Conservation (phyloP, 1,284 basidiomycete species). For the Leccinum fallax region DNA sequence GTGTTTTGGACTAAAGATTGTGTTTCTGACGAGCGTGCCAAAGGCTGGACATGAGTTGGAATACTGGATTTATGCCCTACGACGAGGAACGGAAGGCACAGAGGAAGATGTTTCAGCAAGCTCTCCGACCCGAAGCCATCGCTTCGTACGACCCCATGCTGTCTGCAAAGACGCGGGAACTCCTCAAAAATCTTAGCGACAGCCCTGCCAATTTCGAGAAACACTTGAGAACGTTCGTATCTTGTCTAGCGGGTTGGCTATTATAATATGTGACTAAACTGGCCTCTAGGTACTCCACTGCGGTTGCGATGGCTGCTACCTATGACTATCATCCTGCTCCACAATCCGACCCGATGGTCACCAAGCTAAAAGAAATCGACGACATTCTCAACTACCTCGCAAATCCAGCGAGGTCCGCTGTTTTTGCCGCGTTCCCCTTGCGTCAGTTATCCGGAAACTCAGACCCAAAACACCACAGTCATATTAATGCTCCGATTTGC, state of each 20-base stretch:
- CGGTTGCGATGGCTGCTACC: neutral
- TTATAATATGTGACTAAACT: neutral
- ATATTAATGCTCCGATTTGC: neutral
- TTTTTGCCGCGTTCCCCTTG: conserved; percentile 3
- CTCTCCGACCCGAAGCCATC: neutral
- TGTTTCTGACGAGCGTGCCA: neutral
- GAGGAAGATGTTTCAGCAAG: conserved; percentile 1
- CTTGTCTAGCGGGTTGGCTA: neutral
- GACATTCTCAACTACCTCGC: neutral
- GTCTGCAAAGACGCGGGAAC: neutral
- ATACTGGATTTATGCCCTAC: neutral
- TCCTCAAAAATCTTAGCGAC: neutral
- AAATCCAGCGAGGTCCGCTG: neutral
- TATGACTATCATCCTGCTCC: conserved; percentile 1
- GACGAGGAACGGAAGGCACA: neutral
- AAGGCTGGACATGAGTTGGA: conserved; percentile 1
- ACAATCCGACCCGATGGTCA: neutral
- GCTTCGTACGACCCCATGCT: neutral
- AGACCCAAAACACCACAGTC: too few relatives aligned
- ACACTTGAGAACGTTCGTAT: neutral
- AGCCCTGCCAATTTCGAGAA: neutral
- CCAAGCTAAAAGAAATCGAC: neutral
- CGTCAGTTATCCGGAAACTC: conserved; percentile 3
- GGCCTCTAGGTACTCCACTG: neutral
- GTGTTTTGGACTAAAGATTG: neutral